These are phyloP conservation scores for Kregervanrija pseudodelftensis DNA, from an alignment of 805 yeast genomes.

Conservation along the genomic window DNA sequence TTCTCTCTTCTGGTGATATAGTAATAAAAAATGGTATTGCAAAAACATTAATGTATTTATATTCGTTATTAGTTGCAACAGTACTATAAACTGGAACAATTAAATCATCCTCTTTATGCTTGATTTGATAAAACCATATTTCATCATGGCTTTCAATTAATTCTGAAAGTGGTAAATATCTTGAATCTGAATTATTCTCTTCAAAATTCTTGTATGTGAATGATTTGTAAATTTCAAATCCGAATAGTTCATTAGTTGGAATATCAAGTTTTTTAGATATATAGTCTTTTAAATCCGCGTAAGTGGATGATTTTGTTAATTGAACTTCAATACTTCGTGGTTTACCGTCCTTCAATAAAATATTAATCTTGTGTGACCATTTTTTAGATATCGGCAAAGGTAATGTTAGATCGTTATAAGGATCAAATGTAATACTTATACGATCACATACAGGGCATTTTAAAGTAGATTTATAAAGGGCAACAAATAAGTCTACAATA, in stretches of 20 bases:
- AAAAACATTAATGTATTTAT: constrained; percentile 39
- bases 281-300: constrained; percentile 54
- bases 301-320: constrained; percentile 56
- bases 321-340: constrained; percentile 62
- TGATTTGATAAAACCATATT: constrained; percentile 50
- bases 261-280: constrained; percentile 41
- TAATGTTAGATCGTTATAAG: constrained; percentile 81
- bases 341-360: constrained; percentile 51
- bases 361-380: constrained; percentile 61
- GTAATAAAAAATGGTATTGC: constrained; percentile 75
- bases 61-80: constrained; percentile 30
- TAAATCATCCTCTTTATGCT: constrained; percentile 38
- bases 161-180: constrained; percentile 62
- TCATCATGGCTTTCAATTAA: constrained; percentile 57
- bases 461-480: constrained; percentile 83
- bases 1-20: constrained; percentile 42
- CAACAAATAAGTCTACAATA: constrained; percentile 80
- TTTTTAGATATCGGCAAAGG: constrained; percentile 74
- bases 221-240: constrained; percentile 57
- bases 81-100: constrained; percentile 58
- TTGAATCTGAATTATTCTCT: constrained; percentile 39
- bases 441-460: constrained; percentile 80
- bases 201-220: constrained; percentile 68
- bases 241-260: constrained; percentile 34
- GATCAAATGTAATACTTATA: constrained; percentile 86